Percentiles rank a stretch among this genome's conserved stretches.
Conservation (phyloP, 495 filamentous ascomycete species). For the Wilcoxina mikolae region DNA sequence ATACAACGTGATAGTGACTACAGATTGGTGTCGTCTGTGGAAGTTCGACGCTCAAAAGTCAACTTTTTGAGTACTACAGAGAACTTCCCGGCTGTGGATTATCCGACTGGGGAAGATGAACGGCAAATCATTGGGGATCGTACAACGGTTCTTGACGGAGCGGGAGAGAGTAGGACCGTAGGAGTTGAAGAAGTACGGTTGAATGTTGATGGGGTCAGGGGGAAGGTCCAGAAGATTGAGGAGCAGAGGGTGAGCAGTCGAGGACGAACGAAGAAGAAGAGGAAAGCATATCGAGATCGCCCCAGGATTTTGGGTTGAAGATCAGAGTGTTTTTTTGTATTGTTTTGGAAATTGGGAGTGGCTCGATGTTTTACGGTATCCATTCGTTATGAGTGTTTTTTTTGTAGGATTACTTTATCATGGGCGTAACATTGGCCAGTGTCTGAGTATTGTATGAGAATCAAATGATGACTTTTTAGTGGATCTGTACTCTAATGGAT, state of each 20-base stretch:
- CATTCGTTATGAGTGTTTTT: too few species aligned
- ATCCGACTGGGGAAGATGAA: background rate
- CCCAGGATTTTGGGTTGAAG: background rate
- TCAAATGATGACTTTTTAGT: too few species aligned
- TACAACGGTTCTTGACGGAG: background rate
- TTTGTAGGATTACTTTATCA: too few species aligned
- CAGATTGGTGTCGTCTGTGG: background rate
- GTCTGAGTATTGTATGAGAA: too few species aligned
- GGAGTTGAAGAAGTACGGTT: background rate
- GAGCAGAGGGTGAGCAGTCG: background rate
- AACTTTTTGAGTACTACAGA: background rate
- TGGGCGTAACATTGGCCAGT: too few species aligned
- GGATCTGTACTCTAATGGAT: too few species aligned
- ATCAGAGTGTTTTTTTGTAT: background rate
- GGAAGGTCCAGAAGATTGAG: background rate
- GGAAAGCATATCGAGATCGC: constrained; percentile 1
- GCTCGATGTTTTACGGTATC: background rate
- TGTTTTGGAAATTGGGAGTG: background rate
- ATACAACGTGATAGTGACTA: background rate
- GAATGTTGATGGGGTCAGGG: background rate
- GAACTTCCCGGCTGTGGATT: constrained; percentile 1
- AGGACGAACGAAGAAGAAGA: background rate
- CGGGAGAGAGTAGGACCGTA: background rate
- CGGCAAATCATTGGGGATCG: background rate
- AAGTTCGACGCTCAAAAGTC: background rate